Base-by-base conservation (phyloP, 352 stramenopile genomes). In the Globisporangium carolinianum region DNA sequence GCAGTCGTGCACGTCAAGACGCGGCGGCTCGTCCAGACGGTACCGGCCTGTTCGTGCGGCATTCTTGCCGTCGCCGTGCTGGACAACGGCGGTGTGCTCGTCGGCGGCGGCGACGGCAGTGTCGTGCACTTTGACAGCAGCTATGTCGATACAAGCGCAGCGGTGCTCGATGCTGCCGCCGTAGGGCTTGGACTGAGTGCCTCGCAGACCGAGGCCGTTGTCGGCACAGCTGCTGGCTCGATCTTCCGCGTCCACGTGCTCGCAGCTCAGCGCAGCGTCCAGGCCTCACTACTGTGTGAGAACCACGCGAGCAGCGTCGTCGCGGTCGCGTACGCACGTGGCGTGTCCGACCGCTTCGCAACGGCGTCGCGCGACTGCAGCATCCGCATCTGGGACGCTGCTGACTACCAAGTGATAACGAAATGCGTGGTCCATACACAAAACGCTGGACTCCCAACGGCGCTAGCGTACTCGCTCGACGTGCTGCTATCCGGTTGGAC, bases 401-500 rank as follows among this genome's bases (percentile, higher is more conserved):
- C 76, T 0, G 88, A 97, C 69, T 98, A 98, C 71, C 65, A 66
- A 0, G 77, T 87, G 5, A 59, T 74, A 36, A 89, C 75, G 0
- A 67, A 71, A 51, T 77, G 68, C 18, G 55, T 75, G 5, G 83
- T 94, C 10, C n/a, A 57, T 24, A 24, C 24, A 24, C 24, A 24
- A 1, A 66, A 87, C 60, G 88, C 75, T 1, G 88, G 86, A 0
- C 17, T 69, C 1, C 85, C 88, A 0, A 91, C 80, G 43, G 88
- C 76, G 57, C 68, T 96, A 18, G 75, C 91, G 48, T 96, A 88
- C 63, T 94, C 81, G 32, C 71, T 95, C 17, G 85, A 97, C 61
- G 76, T 96, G 47, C 68, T 97, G 48, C 60, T 97, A 7, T 91
- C 85, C 3, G 91, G 91, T 1, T 98, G 93, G 93, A 83, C 75